phyloP scores from a whole-genome alignment of 305 asterid species.

The Fraxinus nigra region DNA sequence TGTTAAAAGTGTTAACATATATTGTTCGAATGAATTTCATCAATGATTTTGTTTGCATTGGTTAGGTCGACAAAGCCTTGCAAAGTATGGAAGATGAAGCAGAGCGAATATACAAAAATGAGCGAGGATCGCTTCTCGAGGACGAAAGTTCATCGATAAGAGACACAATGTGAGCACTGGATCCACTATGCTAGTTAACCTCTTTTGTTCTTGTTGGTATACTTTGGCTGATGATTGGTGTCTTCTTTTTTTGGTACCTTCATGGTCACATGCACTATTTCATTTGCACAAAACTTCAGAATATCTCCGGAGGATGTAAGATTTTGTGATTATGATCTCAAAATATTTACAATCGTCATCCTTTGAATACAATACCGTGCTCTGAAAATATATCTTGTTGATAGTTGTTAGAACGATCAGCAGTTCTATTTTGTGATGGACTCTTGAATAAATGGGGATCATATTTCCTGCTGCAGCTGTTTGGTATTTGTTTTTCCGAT shows the following conservation, averaged over 20 bases:
- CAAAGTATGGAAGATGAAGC: constrained; percentile 90
- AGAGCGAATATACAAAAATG: constrained; percentile 76
- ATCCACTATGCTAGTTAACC: background rate
- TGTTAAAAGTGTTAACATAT: background rate
- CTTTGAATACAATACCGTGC: background rate
- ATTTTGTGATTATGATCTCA: background rate
- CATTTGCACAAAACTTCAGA: background rate
- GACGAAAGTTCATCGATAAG: constrained; percentile 92
- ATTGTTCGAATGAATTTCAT: background rate
- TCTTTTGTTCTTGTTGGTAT: constrained; percentile 15
- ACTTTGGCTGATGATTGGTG: constrained; percentile 1
- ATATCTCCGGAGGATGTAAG: background rate
- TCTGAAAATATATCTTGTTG: background rate
- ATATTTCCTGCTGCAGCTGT: background rate
- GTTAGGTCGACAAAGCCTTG: constrained; percentile 89
- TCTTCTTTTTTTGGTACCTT: background rate
- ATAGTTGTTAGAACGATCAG: constrained; percentile 1
- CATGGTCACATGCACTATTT: background rate
- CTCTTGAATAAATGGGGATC: background rate
- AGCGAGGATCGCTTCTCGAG: constrained; percentile 74
- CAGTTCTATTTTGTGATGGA: background rate
- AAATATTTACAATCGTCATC: background rate
- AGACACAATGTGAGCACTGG: constrained; percentile 76
- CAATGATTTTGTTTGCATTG: constrained; percentile 1
- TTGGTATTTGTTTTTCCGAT: background rate